Evolutionary conservation across 768 basidiomycete species (phyloP).

Genomic region (Pholiota molesta): DNA sequence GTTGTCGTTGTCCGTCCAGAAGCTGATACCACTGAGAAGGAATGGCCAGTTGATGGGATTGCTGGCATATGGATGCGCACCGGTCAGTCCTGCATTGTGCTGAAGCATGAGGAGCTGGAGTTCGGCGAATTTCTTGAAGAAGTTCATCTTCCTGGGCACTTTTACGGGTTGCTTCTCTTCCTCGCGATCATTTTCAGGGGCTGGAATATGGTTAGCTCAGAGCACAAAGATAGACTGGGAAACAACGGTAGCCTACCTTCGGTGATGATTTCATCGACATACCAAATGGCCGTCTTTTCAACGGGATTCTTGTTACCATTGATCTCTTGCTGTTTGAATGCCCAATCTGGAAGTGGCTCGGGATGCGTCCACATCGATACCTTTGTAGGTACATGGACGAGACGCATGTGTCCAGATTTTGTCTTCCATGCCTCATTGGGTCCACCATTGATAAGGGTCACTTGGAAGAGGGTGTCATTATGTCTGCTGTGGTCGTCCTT

Average conservation of each 20-base stretch:
- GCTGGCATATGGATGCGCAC: conserved; percentile 97
- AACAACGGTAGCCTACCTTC: conserved; percentile 32
- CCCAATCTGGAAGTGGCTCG: conserved; percentile 92
- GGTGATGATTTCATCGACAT: conserved; percentile 77
- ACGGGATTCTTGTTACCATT: conserved; percentile 93
- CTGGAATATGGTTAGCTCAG: conserved; percentile 32
- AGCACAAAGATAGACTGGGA: not conserved
- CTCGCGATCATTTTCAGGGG: conserved; percentile 56
- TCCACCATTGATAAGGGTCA: conserved; percentile 72
- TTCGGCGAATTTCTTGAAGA: conserved; percentile 94
- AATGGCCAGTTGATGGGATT: conserved; percentile 99
- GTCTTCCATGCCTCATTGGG: conserved; percentile 89
- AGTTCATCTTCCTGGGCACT: conserved; percentile 80
- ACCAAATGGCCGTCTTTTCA: conserved; percentile 89
- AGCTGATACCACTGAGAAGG: conserved; percentile 93
- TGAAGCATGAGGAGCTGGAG: conserved; percentile 95
- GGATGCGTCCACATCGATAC: conserved; percentile 95
- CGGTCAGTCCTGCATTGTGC: conserved; percentile 97
- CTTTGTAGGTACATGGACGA: conserved; percentile 86
- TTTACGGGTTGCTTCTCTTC: conserved; percentile 53
- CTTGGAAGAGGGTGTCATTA: conserved; percentile 88
- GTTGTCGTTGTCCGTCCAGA: conserved; percentile 89
- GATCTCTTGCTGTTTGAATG: conserved; percentile 94
- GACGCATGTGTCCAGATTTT: conserved; percentile 90
- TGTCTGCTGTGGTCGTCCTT: conserved; percentile 76